Percentiles rank a stretch among this genome's conserved stretches.
Evolutionary conservation across 2,329 filamentous ascomycete genomes (phyloP).

Genomic region (Xylariales sp.): DNA sequence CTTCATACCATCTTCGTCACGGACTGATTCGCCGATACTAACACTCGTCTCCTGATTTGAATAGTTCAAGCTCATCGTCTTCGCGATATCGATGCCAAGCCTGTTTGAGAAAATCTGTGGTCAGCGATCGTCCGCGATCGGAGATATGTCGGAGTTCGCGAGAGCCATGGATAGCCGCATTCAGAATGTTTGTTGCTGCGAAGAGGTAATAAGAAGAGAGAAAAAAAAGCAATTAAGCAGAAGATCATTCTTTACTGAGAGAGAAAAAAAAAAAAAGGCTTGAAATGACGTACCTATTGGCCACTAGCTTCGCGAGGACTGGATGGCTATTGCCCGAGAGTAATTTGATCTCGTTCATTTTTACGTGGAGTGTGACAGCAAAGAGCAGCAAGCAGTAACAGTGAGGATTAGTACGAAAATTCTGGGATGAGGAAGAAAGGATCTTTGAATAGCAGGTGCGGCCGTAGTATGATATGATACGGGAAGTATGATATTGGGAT

Average conservation of each 20-base stretch:
- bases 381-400: no score
- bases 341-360: constrained; percentile 54
- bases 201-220: neutral
- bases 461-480: no score
- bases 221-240: constrained; percentile 19
- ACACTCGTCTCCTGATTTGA: constrained; percentile 90
- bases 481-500: no score
- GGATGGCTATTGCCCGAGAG: constrained; percentile 56
- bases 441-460: no score
- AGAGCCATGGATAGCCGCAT: constrained; percentile 25
- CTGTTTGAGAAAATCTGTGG: constrained; percentile 54
- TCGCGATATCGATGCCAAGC: constrained; percentile 80
- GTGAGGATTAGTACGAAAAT: no score
- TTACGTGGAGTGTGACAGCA: no score
- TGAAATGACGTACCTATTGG: constrained; percentile 51
- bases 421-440: no score
- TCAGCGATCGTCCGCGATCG: no score
- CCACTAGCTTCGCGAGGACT: constrained; percentile 52
- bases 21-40: constrained; percentile 93
- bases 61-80: constrained; percentile 84
- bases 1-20: constrained; percentile 83
- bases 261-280: constrained; percentile 20
- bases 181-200: no score
- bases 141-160: no score
- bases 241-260: neutral